These are phyloP conservation scores for Larix kaempferi DNA, from an alignment of 75 land plant species.

Conservation along the genomic window DNA sequence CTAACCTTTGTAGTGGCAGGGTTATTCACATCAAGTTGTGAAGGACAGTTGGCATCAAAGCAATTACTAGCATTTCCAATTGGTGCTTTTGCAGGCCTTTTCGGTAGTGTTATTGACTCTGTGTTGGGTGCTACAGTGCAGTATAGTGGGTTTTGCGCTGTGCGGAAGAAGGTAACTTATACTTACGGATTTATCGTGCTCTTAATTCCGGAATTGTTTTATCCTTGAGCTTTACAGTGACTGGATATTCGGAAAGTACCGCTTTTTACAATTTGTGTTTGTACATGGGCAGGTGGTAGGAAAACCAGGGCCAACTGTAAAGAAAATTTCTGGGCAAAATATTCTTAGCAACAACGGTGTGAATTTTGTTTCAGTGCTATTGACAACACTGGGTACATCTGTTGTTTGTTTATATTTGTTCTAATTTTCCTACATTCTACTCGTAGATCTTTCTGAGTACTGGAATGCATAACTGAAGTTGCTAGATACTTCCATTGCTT, in stretches of 20 bases:
- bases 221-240: neutral
- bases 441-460: neutral
- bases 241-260: neutral
- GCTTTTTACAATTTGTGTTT: slow-evolving; percentile 2
- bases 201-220: slow-evolving; percentile 4
- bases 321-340: slow-evolving; percentile 66
- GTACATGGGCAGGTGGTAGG: slow-evolving; percentile 65
- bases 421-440: slow-evolving; percentile 13
- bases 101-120: slow-evolving; percentile 87
- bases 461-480: neutral
- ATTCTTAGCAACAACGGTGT: slow-evolving; percentile 88
- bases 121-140: slow-evolving; percentile 88
- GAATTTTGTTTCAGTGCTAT: slow-evolving; percentile 65
- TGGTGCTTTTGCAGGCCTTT: slow-evolving; percentile 59
- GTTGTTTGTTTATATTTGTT: slow-evolving; percentile 59
- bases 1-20: slow-evolving; percentile 66
- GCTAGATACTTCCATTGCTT: neutral
- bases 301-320: slow-evolving; percentile 92
- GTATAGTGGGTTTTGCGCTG: slow-evolving; percentile 75
- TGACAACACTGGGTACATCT: slow-evolving; percentile 66
- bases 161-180: slow-evolving; percentile 79
- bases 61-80: slow-evolving; percentile 75
- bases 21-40: slow-evolving; percentile 51
- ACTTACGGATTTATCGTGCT: neutral
- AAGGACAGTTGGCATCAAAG: slow-evolving; percentile 24